A percentile compares a stretch with the other conserved stretches of the same genome.
Conservation (phyloP, 2,329 filamentous ascomycete species). For the Xylariaceae sp. region DNA sequence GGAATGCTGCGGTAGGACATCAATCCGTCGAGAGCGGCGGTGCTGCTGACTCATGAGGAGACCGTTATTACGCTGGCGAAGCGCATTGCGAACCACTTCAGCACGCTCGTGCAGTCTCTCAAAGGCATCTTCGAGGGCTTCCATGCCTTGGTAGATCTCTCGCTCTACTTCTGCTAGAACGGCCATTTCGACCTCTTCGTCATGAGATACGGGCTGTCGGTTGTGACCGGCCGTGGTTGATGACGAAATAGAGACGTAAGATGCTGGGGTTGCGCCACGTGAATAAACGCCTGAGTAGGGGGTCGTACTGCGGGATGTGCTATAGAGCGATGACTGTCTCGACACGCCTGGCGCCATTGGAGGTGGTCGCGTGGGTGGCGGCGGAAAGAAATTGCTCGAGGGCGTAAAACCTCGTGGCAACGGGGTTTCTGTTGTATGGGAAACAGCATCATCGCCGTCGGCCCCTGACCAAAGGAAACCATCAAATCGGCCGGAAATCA, state of each 20-base stretch:
- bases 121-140: constrained; percentile 87
- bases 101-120: constrained; percentile 84
- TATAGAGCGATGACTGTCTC: constrained; percentile 37
- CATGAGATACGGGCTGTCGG: constrained; percentile 68
- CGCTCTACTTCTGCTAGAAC: constrained; percentile 86
- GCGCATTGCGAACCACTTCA: constrained; percentile 68
- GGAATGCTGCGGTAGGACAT: constrained; percentile 46
- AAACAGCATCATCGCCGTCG: constrained; percentile 50
- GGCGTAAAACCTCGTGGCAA: constrained; percentile 51
- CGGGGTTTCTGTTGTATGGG: constrained; percentile 38
- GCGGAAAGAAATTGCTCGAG: constrained; percentile 41
- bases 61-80: constrained; percentile 78
- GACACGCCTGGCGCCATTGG: constrained; percentile 38
- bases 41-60: constrained; percentile 60
- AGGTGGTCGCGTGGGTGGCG: constrained; percentile 36
- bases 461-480: constrained; percentile 93
- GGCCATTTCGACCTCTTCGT: constrained; percentile 90
- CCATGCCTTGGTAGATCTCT: constrained; percentile 92
- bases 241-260: constrained; percentile 37
- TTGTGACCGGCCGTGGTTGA: constrained; percentile 36
- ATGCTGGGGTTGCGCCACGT: constrained; percentile 50
- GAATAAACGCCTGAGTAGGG: constrained; percentile 48
- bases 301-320: constrained; percentile 41
- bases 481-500: constrained; percentile 89
- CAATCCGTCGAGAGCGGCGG: constrained; percentile 47